Evolutionary conservation across 495 filamentous ascomycete genomes (phyloP), one percentile per base, ranked within the genome.

Genomic region (Penicillium samsonianum): DNA sequence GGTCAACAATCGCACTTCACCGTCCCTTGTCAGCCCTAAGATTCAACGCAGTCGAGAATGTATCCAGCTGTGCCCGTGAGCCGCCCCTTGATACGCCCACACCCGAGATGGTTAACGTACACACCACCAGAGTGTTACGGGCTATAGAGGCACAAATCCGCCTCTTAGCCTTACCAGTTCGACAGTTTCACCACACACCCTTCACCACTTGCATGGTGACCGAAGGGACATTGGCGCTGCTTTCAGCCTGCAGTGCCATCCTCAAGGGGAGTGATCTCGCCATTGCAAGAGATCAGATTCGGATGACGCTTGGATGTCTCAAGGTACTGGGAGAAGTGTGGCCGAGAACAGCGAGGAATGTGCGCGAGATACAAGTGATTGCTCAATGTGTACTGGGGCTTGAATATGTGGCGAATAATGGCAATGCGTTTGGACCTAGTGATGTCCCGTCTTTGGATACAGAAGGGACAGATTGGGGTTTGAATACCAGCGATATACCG

Each of bases 331-430:
- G 58, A 0, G 64, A 67, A n/a, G 0, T 63, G 1, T 74, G 71
- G 69, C 65, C 67, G 4, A 50, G 67, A 46, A 88, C 87, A 20
- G 87, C 87, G 25, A 79, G 79, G 61, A 81, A 90, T 35, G 85
- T 89, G 19, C 81, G 87, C 53, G 87, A 91, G 65, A 81, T 92
- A 6, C 88, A 91, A 69, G 87, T 82, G 30, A 89, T 88, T 65
- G 88, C 88, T 25, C n/a, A n/a, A n/a, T n/a, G n/a, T n/a, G n/a
- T n/a, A n/a, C n/a, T n/a, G n/a, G n/a, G n/a, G n/a, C n/a, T n/a
- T n/a, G n/a, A n/a, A n/a, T n/a, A n/a, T n/a, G n/a, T n/a, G n/a
- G n/a, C n/a, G n/a, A n/a, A n/a, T n/a, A n/a, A n/a, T n/a, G n/a
- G n/a, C n/a, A n/a, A n/a, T n/a, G n/a, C n/a, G n/a, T n/a, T n/a